Conservation (phyloP, 139 green algal genomes). For the Diplosphaera chodatii region DNA sequence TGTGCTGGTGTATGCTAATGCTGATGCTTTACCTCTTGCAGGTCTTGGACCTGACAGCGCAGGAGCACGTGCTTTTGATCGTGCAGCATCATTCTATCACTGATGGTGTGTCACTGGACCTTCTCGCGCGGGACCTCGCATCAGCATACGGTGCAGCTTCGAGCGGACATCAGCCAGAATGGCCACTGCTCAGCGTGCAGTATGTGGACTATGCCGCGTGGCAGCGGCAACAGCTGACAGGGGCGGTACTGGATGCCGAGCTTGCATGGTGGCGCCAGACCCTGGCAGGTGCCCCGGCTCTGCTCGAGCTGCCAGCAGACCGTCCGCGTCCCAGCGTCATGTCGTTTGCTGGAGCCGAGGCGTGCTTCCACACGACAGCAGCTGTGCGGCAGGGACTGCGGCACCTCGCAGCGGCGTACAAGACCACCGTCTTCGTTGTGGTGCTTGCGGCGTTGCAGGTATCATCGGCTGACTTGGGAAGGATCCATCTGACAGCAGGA, state of each 20-base stretch:
- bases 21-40: no score
- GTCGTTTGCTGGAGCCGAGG: not conserved
- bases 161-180: not conserved
- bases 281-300: not conserved
- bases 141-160: not conserved
- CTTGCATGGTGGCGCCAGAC: not conserved
- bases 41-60: not conserved
- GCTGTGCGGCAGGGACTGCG: not conserved
- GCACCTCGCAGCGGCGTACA: not conserved
- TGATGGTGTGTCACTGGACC: not conserved
- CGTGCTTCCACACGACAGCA: not conserved
- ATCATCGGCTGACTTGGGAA: no score
- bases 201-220: slow-evolving; percentile 3
- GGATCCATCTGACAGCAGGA: no score
- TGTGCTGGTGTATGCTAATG: no score
- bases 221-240: not conserved
- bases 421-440: not conserved
- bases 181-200: not conserved
- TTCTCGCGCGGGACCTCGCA: slow-evolving; percentile 1
- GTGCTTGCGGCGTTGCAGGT: not conserved
- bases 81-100: slow-evolving; percentile 3
- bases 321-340: no score
- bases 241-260: not conserved
- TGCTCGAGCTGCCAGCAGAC: not conserved
- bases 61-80: slow-evolving; percentile 2